Percentiles rank a stretch among this genome's conserved stretches.
Evolutionary conservation across 345 rosid genomes (phyloP).

Genomic region (Heritiera fomes): DNA sequence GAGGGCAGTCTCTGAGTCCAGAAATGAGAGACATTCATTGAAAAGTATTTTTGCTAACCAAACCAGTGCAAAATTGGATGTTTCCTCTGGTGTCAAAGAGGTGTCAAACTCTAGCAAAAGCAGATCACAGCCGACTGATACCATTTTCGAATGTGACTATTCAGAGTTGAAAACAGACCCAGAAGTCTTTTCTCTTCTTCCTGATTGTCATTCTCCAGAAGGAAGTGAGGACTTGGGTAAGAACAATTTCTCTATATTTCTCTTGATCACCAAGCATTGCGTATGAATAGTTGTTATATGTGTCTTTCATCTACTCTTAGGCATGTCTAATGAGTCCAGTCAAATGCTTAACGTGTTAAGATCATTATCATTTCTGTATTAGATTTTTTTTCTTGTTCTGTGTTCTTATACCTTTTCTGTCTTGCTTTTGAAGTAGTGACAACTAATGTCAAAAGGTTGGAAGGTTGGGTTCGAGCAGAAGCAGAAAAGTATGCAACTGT

Average conservation of each 20-base stretch:
- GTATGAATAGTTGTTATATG: neutral
- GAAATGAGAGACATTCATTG: slow-evolving; percentile 66
- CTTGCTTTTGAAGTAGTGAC: slow-evolving; percentile 41
- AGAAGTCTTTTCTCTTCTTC: slow-evolving; percentile 36
- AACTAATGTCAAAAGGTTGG: slow-evolving; percentile 50
- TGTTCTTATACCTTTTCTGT: slow-evolving; percentile 16
- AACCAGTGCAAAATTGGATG: slow-evolving; percentile 40
- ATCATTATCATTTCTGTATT: slow-evolving; percentile 3
- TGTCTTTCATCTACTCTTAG: neutral
- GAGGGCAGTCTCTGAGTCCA: slow-evolving; percentile 56
- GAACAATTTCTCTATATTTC: slow-evolving; percentile 23
- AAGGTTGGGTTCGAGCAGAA: slow-evolving; percentile 57
- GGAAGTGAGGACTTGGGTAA: slow-evolving; percentile 48
- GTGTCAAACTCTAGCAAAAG: slow-evolving; percentile 38
- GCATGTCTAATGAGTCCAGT: neutral
- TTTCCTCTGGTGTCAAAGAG: slow-evolving; percentile 33
- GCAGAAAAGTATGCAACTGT: slow-evolving; percentile 58
- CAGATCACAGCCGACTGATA: slow-evolving; percentile 36
- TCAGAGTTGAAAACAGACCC: slow-evolving; percentile 42
- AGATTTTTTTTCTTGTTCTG: neutral
- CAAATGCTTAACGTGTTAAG: slow-evolving; percentile 5
- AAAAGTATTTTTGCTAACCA: slow-evolving; percentile 69
- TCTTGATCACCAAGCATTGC: neutral
- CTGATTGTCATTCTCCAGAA: slow-evolving; percentile 42
- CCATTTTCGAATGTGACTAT: slow-evolving; percentile 38